Conservation (phyloP, 176 grass and related monocot genomes). For the Alopecurus myosuroides region DNA sequence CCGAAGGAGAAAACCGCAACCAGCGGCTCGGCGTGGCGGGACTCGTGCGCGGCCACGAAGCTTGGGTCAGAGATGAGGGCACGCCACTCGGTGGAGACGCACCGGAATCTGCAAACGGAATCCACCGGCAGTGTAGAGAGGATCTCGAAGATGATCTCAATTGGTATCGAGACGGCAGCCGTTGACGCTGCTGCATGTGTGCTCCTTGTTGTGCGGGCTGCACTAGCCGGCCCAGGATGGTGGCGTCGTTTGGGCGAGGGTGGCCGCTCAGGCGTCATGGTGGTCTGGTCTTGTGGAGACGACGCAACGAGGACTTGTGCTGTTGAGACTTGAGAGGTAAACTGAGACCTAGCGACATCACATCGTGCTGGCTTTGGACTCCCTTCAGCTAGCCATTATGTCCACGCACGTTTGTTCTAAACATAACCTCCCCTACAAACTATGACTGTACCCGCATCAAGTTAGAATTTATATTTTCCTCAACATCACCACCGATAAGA, state of each 20-base stretch:
- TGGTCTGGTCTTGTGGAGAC: background rate
- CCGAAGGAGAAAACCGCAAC: background rate
- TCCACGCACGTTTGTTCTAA: too few species aligned
- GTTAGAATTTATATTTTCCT: too few species aligned
- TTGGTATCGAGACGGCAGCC: background rate
- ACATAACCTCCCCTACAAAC: too few species aligned
- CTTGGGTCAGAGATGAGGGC: background rate
- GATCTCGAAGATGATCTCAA: background rate
- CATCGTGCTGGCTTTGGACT: background rate
- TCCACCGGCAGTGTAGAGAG: background rate
- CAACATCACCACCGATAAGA: too few species aligned
- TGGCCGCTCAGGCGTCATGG: background rate
- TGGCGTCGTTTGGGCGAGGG: background rate
- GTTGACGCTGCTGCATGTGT: background rate
- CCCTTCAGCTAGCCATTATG: too few species aligned
- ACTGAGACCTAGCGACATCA: too few species aligned
- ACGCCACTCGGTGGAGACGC: background rate
- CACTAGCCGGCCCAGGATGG: background rate
- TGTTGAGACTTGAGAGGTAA: too few species aligned
- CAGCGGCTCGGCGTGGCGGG: background rate
- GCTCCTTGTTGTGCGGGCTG: background rate
- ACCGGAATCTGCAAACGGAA: background rate
- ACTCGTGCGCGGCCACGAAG: background rate
- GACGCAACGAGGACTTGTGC: background rate
- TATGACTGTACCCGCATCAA: too few species aligned